Conservation (phyloP, 495 filamentous ascomycete genomes). For the Neurospora tetraspora region DNA sequence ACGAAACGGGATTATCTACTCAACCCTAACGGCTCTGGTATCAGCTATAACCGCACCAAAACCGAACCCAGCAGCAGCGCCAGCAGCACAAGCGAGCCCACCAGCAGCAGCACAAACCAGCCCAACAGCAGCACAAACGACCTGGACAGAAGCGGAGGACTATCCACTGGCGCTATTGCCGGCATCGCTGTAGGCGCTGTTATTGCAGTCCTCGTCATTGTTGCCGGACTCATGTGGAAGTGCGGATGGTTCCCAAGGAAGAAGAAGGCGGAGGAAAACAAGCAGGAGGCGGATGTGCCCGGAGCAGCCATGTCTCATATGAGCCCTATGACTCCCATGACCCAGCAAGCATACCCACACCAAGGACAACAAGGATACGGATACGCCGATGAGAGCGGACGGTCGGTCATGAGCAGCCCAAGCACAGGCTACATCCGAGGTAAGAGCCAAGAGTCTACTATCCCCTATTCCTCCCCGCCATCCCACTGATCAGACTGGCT, state of each 20-base stretch:
- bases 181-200: slow-evolving; percentile 7
- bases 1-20: background rate
- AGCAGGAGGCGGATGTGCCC: background rate
- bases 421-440: background rate
- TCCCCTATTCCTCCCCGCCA: background rate
- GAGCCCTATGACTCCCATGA: background rate
- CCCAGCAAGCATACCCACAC: background rate
- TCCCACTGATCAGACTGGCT: background rate
- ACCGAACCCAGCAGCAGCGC: no score
- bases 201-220: background rate
- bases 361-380: background rate
- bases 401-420: background rate
- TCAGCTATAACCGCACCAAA: background rate
- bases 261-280: background rate
- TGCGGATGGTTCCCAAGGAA: slow-evolving; percentile 2
- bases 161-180: slow-evolving; percentile 6
- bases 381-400: background rate
- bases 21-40: background rate
- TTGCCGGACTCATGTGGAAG: slow-evolving; percentile 2
- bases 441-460: background rate
- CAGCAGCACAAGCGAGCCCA: no score
- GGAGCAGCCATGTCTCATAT: background rate
- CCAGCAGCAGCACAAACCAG: no score
- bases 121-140: background rate
- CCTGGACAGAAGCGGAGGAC: background rate